Evolutionary conservation across 257 asterid genomes (phyloP), one percentile per base, ranked within the genome.

Genomic region (Solanum boliviense): DNA sequence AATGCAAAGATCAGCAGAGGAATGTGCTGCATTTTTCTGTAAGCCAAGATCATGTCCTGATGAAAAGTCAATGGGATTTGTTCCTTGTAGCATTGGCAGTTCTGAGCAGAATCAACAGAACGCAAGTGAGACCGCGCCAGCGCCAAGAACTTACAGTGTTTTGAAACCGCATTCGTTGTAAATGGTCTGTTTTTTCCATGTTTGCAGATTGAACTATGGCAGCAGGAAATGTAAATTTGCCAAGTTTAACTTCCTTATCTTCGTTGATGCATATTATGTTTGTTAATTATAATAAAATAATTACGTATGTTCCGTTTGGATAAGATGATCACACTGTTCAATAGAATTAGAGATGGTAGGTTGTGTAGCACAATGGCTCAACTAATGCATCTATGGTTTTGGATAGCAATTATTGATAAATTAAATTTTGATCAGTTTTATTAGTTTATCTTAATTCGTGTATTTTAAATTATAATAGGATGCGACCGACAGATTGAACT

Each of bases 11-110:
- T 91, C 86, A 5, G 21, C 76, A 15, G 27, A 4, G 25, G 92
- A 89, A 11, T 95, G 98, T 56, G 70, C 48, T 21, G 72, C 27
- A 2, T 95, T 95, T 90, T 93, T 93, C 89, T 79, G 84, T 21
- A 90, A 79, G 89, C 89, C 13, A 13, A 52, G 29, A 41, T 13
- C 81, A 5, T 95, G 98, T 89, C 92, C 94, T 3, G 88, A 93
- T 48, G 91, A 88, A 20, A 87, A 52, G 52, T 86, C 90, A 15
- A 0, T 91, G 84, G 74, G 27, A 23, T 15, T 27, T 0, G 36
- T 90, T 12, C 94, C 95, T 1, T 95, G 98, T 87, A 27, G 41
- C 39, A 31, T 87, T 32, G 20, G 84, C 7, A 56, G 12, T 4
- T 46, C 32, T 65, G 39, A 62, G 65, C 13, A 79, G 25, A 34